Percentiles rank a stretch among this genome's conserved stretches.
Conservation (phyloP, 2,329 filamentous ascomycete species). For the Cadophora sp. region DNA sequence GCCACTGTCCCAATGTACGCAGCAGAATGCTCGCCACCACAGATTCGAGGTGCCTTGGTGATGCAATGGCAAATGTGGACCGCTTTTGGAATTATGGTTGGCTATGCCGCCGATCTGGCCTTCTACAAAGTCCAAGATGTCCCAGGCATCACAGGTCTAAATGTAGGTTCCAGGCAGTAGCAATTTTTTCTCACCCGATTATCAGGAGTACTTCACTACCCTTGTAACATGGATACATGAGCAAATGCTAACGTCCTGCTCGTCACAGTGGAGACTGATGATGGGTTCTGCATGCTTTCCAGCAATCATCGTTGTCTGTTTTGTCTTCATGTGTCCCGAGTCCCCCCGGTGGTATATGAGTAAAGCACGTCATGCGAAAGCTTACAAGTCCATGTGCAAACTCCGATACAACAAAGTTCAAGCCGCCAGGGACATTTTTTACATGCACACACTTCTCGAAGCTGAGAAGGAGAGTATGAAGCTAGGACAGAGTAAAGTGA, state of each 20-base stretch:
- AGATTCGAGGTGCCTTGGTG: conserved; percentile 62
- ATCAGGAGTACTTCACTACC: too few relatives aligned
- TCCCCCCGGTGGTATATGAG: conserved; percentile 71
- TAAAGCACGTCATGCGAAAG: conserved; percentile 65
- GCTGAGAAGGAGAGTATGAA: conserved; percentile 52
- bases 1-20: conserved; percentile 73
- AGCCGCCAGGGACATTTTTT: conserved; percentile 68
- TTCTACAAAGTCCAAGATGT: conserved; percentile 54
- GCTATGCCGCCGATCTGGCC: conserved; percentile 64
- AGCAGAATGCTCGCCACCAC: conserved; percentile 59
- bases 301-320: conserved; percentile 67
- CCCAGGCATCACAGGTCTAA: conserved; percentile 49
- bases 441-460: conserved; percentile 67
- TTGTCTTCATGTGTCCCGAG: conserved; percentile 68
- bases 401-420: conserved; percentile 59
- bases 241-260: too few relatives aligned
- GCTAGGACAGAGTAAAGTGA: conserved; percentile 55
- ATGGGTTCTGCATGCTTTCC: conserved; percentile 68
- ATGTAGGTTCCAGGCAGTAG: too few relatives aligned
- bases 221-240: too few relatives aligned
- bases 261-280: conserved; percentile 71
- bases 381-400: conserved; percentile 58
- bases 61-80: conserved; percentile 85
- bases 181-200: too few relatives aligned
- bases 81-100: conserved; percentile 66